These are phyloP conservation scores for Pseudogymnoascus sp. DNA, from an alignment of 2,329 filamentous ascomycete genomes.

Conservation along the genomic window DNA sequence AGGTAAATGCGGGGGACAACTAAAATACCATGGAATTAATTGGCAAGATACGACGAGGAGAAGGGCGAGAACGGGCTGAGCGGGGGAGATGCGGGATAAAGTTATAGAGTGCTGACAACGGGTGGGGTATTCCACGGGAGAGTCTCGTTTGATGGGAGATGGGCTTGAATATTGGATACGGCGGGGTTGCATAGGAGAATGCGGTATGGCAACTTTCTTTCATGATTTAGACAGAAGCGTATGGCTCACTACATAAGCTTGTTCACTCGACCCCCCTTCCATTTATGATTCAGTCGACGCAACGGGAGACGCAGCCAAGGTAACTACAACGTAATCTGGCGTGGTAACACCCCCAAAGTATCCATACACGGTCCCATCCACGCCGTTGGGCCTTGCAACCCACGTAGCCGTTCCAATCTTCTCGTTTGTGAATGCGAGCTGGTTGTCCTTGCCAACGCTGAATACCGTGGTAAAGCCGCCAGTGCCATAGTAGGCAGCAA, in stretches of 20 bases:
- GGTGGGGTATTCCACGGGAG: neutral
- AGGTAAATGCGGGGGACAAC: neutral
- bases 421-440: neutral
- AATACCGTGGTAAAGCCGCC: neutral
- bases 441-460: neutral
- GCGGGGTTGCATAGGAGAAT: neutral
- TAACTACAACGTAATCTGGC: neutral
- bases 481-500: neutral
- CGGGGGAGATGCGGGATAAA: neutral
- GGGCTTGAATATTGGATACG: neutral
- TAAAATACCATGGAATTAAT: neutral
- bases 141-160: neutral
- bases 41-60: neutral
- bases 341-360: neutral
- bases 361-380: neutral
- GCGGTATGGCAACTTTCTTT: neutral
- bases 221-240: neutral
- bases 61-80: neutral
- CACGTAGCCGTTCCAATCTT: neutral
- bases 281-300: neutral
- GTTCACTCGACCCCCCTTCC: neutral
- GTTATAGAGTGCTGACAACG: slow-evolving; percentile 1
- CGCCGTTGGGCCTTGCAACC: neutral
- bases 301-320: neutral
- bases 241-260: neutral